Evolutionary conservation across 2,329 filamentous ascomycete genomes (phyloP), one percentile per base, ranked within the genome.

Genomic region (Setomelanomma holmii): DNA sequence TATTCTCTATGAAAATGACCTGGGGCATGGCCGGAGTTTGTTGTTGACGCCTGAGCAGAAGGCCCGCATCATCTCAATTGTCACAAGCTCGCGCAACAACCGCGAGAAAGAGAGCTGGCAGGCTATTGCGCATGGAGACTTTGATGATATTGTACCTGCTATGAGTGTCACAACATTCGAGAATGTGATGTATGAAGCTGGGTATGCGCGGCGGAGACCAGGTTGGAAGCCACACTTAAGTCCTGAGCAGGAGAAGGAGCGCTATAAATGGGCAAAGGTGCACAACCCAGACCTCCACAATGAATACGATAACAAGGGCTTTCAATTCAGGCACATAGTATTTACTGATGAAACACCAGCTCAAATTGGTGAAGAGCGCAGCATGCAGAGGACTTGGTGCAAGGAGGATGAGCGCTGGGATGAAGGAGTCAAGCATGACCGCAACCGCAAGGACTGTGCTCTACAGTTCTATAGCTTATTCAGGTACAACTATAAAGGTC

Each of bases 401-500:
- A 30, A 12, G 24, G 24, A 30, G 6, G 12, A 12, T 12, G 24
- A 30, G 24, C 24, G 12, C 7, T 30, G 12, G 7, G 12, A 30
- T 30, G 12, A 30, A 30, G 24, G 24, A 30, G 24, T 30, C 12
- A 30, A 30, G 24, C 6, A 30, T 6, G 24, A 30, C 12, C 12
- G 24, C 24, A 30, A 30, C 24, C 24, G 24, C 24, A 7, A 30
- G 24, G 24, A 6, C 24, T 30, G 24, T 30, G 6, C 7, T 12
- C 24, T 30, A 30, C 24, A 30, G 12, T 12, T 30, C 24, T 30
- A 30, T 30, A 30, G 24, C 6, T 6, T 12, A 6, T 30, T 30
- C 12, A 6, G 24, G 7, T 30, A 30, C 24, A 30, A 30, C 24
- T 30, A 46, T 14, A 54, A 54, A 34, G 51, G 51, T 1, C 39